Evolutionary conservation across 2,329 filamentous ascomycete species (phyloP).

Genomic region (Raffaelea albimanens): DNA sequence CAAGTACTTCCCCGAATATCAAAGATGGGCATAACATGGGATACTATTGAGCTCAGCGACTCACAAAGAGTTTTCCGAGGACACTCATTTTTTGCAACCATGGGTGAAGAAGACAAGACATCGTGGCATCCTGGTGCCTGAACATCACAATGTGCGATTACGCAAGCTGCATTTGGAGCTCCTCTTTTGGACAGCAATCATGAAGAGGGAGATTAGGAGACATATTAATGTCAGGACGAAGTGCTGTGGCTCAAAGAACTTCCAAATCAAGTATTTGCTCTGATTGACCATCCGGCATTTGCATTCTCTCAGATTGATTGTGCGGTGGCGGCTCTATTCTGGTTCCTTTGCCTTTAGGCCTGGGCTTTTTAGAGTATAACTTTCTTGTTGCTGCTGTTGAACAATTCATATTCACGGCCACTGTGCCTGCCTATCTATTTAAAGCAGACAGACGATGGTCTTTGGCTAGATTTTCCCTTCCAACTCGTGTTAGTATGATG

Average conservation of each 20-base stretch:
- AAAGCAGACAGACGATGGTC: too few species aligned
- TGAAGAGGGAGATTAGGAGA: not conserved
- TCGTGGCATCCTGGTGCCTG: not conserved
- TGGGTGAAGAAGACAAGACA: not conserved
- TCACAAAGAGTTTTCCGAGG: not conserved
- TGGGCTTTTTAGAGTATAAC: too few species aligned
- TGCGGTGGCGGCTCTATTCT: too few species aligned
- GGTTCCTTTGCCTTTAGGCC: too few species aligned
- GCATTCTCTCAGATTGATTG: too few species aligned
- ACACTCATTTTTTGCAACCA: not conserved
- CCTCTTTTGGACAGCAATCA: too few species aligned
- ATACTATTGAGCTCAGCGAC: not conserved
- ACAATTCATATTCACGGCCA: too few species aligned
- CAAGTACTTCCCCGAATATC: not conserved
- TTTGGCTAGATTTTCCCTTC: too few species aligned
- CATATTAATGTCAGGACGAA: not conserved
- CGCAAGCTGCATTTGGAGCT: not conserved
- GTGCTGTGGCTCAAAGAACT: not conserved
- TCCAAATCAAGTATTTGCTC: not conserved
- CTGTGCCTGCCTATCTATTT: too few species aligned
- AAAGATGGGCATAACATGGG: not conserved
- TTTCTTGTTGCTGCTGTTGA: too few species aligned
- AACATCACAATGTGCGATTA: not conserved
- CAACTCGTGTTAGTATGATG: too few species aligned
- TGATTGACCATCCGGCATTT: not conserved